A percentile compares a stretch with the other conserved stretches of the same genome.
phyloP scores from a whole-genome alignment of 2,329 filamentous ascomycete genomes.

The Aspergillus quadrilineatus region DNA sequence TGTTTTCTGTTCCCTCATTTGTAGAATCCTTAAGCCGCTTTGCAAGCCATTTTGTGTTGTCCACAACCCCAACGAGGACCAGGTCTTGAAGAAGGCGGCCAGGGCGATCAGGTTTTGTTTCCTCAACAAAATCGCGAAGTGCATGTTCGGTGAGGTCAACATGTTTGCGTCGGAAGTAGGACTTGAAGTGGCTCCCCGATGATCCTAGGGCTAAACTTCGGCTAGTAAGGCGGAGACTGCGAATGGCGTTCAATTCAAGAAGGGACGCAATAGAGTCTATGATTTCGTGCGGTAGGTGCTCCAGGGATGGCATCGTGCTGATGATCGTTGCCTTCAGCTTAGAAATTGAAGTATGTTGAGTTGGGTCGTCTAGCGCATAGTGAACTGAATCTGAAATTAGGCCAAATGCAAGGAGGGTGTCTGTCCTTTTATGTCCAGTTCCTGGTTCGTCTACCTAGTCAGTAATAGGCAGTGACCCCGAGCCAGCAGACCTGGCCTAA shows the following conservation, averaged over 20 bases:
- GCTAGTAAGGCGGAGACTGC: not conserved
- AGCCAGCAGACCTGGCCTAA: too few relatives aligned
- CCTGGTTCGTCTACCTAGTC: too few relatives aligned
- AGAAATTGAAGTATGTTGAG: too few relatives aligned
- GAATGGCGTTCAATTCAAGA: conserved; percentile 1
- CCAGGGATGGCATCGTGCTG: not conserved
- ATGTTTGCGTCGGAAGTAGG: not conserved
- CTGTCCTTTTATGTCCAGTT: too few relatives aligned
- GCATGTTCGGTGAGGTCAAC: not conserved
- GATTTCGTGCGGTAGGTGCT: conserved; percentile 3
- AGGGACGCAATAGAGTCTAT: conserved; percentile 2
- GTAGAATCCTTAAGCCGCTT: not conserved
- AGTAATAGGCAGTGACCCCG: too few relatives aligned
- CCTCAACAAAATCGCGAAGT: not conserved
- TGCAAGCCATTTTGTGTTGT: conserved; percentile 6
- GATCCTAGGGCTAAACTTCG: not conserved
- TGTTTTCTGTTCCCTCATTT: not conserved
- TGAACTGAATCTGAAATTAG: too few relatives aligned
- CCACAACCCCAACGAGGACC: conserved; percentile 4
- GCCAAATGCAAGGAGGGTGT: too few relatives aligned
- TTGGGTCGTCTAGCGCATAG: too few relatives aligned
- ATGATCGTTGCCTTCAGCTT: not conserved
- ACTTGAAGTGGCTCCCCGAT: not conserved
- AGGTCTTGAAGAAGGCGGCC: conserved; percentile 2
- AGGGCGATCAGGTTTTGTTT: conserved; percentile 3